A percentile compares a stretch with the other conserved stretches of the same genome.
These are phyloP conservation scores for Parachlorella kessleri DNA, from an alignment of 139 green algal species.

Conservation along the genomic window DNA sequence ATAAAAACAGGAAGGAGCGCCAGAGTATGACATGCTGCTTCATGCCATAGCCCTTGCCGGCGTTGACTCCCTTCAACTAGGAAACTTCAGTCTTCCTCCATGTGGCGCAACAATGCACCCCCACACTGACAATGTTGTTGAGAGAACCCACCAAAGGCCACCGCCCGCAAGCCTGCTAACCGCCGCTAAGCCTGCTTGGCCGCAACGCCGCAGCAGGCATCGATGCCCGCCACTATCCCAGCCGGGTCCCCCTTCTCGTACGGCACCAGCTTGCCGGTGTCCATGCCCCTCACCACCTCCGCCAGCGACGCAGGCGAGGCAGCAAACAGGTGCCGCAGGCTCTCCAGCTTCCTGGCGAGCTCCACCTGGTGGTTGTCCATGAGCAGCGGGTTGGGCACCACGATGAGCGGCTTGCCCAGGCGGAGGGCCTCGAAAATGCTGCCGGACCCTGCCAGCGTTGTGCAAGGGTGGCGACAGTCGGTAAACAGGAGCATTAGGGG, in stretches of 20 bases:
- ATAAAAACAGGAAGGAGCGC: no score
- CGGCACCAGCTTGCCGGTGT: slow-evolving; percentile 37
- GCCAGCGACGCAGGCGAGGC: slow-evolving; percentile 51
- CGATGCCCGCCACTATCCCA: slow-evolving; percentile 52
- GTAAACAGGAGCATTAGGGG: neutral
- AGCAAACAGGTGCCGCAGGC: slow-evolving; percentile 48
- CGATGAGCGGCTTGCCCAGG: slow-evolving; percentile 63
- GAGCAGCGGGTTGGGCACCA: slow-evolving; percentile 80
- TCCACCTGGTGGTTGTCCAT: slow-evolving; percentile 90
- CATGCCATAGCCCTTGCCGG: no score
- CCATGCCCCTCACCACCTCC: slow-evolving; percentile 36
- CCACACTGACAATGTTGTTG: no score
- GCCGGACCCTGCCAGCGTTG: slow-evolving; percentile 58
- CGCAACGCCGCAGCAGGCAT: no score
- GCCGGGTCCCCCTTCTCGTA: slow-evolving; percentile 48
- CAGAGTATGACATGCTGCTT: no score
- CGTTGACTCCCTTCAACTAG: no score
- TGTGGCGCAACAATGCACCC: no score
- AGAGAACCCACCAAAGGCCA: no score
- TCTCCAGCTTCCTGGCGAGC: slow-evolving; percentile 59
- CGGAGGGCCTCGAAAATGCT: slow-evolving; percentile 84
- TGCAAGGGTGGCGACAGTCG: neutral
- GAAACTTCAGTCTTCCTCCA: no score
- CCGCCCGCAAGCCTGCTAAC: no score
- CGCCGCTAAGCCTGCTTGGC: no score